These are phyloP conservation scores for Teunomyces funiuensis DNA, from an alignment of 805 yeast species.

Conservation along the genomic window DNA sequence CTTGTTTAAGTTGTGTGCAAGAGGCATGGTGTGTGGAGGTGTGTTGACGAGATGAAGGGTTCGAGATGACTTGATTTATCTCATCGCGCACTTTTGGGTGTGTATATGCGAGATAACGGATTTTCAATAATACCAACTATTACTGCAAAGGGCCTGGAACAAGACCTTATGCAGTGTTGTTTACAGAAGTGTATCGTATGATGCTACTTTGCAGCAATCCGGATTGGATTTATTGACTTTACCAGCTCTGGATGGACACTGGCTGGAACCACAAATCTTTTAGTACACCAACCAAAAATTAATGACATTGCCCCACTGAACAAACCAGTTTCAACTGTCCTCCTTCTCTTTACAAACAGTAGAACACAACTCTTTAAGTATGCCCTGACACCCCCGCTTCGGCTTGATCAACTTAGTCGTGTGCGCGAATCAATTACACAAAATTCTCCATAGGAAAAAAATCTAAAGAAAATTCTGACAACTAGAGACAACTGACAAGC, in stretches of 20 bases:
- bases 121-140: not conserved
- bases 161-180: too few species aligned
- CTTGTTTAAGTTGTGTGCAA: constrained; percentile 64
- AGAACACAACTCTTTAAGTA: not conserved
- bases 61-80: not conserved
- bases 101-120: not conserved
- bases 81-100: not conserved
- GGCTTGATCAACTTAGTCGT: constrained; percentile 4
- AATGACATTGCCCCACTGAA: too few species aligned
- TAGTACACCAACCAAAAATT: too few species aligned
- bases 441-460: not conserved
- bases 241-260: too few species aligned
- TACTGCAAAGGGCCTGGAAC: not conserved
- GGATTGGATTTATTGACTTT: too few species aligned
- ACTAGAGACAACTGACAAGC: constrained; percentile 1
- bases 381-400: too few species aligned
- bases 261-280: too few species aligned
- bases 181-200: too few species aligned
- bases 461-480: constrained; percentile 1
- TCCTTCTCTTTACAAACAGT: not conserved
- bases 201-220: too few species aligned
- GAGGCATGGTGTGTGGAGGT: constrained; percentile 49
- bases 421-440: constrained; percentile 1
- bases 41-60: constrained; percentile 7
- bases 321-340: not conserved